These are phyloP conservation scores for Hypomyces perniciosus DNA, from an alignment of 2,329 filamentous ascomycete species.

Conservation along the genomic window DNA sequence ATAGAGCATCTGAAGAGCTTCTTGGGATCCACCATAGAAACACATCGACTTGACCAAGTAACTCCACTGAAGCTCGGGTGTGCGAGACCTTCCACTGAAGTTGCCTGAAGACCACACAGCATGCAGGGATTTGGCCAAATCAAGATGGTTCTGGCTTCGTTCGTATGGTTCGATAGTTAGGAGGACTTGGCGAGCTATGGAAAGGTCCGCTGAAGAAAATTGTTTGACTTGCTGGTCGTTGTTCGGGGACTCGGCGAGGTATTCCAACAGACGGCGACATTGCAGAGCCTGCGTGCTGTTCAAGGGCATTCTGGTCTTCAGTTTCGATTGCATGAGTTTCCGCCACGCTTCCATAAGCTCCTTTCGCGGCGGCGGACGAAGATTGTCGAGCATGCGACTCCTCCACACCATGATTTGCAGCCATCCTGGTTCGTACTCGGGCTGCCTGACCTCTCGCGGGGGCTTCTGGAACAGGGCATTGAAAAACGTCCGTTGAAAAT, in stretches of 20 bases:
- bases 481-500: constrained; percentile 47
- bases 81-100: constrained; percentile 15
- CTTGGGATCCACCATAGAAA: constrained; percentile 47
- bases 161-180: constrained; percentile 36
- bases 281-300: constrained; percentile 61
- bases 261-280: constrained; percentile 50
- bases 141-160: constrained; percentile 38
- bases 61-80: constrained; percentile 23
- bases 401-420: constrained; percentile 64
- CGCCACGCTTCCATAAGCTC: constrained; percentile 61
- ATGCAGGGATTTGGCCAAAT: constrained; percentile 41
- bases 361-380: constrained; percentile 57
- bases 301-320: constrained; percentile 41
- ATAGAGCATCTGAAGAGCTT: constrained; percentile 43
- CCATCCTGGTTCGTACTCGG: constrained; percentile 64
- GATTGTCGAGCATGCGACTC: constrained; percentile 54
- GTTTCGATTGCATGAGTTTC: constrained; percentile 55
- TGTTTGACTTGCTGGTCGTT: constrained; percentile 24
- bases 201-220: constrained; percentile 36
- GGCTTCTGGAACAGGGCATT: constrained; percentile 53
- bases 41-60: constrained; percentile 38
- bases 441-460: constrained; percentile 52
- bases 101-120: constrained; percentile 20
- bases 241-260: constrained; percentile 39
- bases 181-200: constrained; percentile 40